Evolutionary conservation across 352 stramenopile species (phyloP).

Genomic region (Peronospora destructor): DNA sequence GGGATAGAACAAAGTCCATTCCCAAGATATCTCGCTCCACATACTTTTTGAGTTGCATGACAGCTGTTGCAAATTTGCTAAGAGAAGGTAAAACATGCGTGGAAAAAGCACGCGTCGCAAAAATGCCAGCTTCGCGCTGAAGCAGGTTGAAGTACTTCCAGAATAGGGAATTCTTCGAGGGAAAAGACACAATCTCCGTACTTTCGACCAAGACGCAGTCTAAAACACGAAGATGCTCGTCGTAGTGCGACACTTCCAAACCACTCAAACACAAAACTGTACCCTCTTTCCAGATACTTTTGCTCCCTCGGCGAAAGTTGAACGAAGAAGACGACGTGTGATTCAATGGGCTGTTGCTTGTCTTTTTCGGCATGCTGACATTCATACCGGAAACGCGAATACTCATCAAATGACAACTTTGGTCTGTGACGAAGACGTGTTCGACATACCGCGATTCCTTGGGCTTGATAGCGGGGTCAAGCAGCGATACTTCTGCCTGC

Average conservation of each 20-base stretch:
- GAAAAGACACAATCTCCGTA: constrained; percentile 44
- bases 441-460: constrained; percentile 33
- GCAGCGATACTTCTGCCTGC: constrained; percentile 15
- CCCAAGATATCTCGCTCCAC: constrained; percentile 40
- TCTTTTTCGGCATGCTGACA: constrained; percentile 21
- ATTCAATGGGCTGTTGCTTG: constrained; percentile 7
- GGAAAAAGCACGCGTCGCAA: constrained; percentile 1
- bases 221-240: constrained; percentile 45
- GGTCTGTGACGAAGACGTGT: constrained; percentile 56
- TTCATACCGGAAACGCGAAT: constrained; percentile 38
- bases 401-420: constrained; percentile 45
- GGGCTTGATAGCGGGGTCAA: constrained; percentile 22
- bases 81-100: background rate
- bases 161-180: constrained; percentile 56
- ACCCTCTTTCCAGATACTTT: constrained; percentile 49
- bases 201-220: constrained; percentile 55
- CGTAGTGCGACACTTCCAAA: constrained; percentile 57
- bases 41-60: constrained; percentile 36
- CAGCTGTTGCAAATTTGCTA: constrained; percentile 17
- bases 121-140: constrained; percentile 7
- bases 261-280: constrained; percentile 46
- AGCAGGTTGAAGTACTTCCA: constrained; percentile 25
- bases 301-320: constrained; percentile 40
- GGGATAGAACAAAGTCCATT: constrained; percentile 33
- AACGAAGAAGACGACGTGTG: constrained; percentile 21